These are phyloP conservation scores for Gossypium rotundifolium DNA, from an alignment of 345 rosid genomes.

Conservation along the genomic window DNA sequence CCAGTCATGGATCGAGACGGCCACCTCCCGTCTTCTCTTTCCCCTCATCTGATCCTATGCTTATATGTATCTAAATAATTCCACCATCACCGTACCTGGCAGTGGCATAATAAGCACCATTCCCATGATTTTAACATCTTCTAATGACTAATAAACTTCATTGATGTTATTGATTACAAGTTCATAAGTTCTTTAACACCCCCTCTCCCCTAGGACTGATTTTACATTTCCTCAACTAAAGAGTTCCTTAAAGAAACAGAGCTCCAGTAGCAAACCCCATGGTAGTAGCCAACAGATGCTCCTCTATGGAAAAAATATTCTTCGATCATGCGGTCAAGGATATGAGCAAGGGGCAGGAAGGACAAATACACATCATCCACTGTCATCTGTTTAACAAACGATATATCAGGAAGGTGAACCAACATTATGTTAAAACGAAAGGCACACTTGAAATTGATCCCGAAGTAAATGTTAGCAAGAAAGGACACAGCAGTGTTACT, in stretches of 20 bases:
- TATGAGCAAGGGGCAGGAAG: constrained; percentile 90
- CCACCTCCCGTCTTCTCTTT: not conserved
- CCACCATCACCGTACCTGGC: not conserved
- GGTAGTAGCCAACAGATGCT: constrained; percentile 93
- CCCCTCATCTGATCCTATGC: not conserved
- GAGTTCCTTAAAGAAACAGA: not conserved
- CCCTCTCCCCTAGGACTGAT: not conserved
- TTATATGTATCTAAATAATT: not conserved
- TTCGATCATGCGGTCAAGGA: constrained; percentile 79
- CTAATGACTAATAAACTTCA: not conserved
- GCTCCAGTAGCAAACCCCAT: constrained; percentile 55
- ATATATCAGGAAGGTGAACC: constrained; percentile 6
- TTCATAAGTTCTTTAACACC: not conserved
- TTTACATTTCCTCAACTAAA: not conserved
- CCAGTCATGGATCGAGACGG: not conserved
- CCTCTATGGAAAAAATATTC: constrained; percentile 84
- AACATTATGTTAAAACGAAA: not conserved
- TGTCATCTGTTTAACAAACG: constrained; percentile 55
- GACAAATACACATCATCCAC: constrained; percentile 81
- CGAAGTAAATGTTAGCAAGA: not conserved
- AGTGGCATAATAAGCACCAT: too few relatives aligned
- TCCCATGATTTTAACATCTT: not conserved
- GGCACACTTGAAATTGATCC: not conserved
- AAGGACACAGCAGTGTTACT: not conserved
- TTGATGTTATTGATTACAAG: not conserved